Conservation (phyloP, 208 protist species). For the Novymonas esmeraldas region DNA sequence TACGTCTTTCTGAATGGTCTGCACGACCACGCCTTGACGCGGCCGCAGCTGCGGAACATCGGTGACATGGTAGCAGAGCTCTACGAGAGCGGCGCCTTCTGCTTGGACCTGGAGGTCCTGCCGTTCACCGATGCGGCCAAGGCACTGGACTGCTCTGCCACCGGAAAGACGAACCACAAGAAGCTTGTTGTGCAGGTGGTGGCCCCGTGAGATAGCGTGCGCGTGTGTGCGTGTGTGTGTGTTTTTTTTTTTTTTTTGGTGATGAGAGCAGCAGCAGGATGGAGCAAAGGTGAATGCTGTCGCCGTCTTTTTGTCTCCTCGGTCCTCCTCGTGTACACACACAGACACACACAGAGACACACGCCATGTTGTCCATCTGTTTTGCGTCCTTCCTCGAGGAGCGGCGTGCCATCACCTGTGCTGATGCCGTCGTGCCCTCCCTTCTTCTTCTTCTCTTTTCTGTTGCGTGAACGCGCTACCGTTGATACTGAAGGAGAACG, state of each 20-base stretch:
- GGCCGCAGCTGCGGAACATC: constrained; percentile 43
- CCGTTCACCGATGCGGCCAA: constrained; percentile 26
- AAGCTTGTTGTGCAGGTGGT: constrained; percentile 28
- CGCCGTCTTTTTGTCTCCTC: no score
- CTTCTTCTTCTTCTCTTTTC: no score
- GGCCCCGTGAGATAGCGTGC: background rate
- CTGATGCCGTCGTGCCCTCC: no score
- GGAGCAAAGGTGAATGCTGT: no score
- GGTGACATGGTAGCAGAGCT: constrained; percentile 35
- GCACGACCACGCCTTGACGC: constrained; percentile 32
- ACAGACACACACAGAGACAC: no score
- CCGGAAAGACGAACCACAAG: constrained; percentile 13
- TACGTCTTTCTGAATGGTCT: constrained; percentile 63
- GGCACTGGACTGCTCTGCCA: constrained; percentile 26
- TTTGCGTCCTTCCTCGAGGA: no score
- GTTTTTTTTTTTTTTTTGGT: background rate
- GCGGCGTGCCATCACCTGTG: no score
- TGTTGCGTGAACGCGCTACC: background rate
- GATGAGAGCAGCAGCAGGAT: background rate
- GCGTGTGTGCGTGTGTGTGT: background rate
- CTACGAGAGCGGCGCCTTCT: constrained; percentile 50
- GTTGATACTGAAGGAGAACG: no score
- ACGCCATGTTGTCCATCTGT: no score
- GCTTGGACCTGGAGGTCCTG: constrained; percentile 25
- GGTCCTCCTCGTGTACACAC: no score